phyloP scores from a whole-genome alignment of 805 yeast genomes.

The Tetrapisispora namnaoensis region DNA sequence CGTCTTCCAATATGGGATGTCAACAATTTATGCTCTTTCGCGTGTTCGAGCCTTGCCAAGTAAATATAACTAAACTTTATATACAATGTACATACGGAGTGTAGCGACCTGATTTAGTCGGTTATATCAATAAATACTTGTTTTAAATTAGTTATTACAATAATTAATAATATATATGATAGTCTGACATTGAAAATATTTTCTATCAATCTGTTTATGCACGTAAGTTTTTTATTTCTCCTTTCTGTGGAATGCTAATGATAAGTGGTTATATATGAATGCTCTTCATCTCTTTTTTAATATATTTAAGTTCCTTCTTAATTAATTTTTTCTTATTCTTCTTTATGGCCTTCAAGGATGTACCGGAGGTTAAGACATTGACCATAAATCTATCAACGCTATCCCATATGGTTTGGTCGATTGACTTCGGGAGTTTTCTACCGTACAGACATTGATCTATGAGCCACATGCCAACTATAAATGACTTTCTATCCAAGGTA shows the following conservation, averaged over 20 bases:
- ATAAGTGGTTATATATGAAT: constrained; percentile 10
- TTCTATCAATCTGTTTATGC: no score
- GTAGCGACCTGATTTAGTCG: no score
- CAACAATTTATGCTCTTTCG: no score
- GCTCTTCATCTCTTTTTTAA: constrained; percentile 24
- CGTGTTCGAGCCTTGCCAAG: no score
- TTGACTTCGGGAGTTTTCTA: constrained; percentile 66
- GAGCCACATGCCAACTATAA: constrained; percentile 95
- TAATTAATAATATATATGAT: no score
- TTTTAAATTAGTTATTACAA: no score
- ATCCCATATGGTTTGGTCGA: constrained; percentile 68
- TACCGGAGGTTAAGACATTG: constrained; percentile 6
- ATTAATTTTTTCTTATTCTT: constrained; percentile 16
- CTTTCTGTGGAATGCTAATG: not conserved
- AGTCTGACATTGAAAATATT: not conserved
- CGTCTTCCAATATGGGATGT: no score
- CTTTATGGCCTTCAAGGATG: constrained; percentile 8
- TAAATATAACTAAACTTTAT: no score
- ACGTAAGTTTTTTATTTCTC: no score
- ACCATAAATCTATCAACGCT: constrained; percentile 41
- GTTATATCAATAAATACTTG: no score
- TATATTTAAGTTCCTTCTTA: constrained; percentile 20
- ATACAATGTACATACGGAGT: no score
- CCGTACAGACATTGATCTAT: constrained; percentile 96
- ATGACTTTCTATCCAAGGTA: constrained; percentile 66